phyloP scores from a whole-genome alignment of 306 rosid genomes.

The barrel medic (Medicago truncatula) region DNA sequence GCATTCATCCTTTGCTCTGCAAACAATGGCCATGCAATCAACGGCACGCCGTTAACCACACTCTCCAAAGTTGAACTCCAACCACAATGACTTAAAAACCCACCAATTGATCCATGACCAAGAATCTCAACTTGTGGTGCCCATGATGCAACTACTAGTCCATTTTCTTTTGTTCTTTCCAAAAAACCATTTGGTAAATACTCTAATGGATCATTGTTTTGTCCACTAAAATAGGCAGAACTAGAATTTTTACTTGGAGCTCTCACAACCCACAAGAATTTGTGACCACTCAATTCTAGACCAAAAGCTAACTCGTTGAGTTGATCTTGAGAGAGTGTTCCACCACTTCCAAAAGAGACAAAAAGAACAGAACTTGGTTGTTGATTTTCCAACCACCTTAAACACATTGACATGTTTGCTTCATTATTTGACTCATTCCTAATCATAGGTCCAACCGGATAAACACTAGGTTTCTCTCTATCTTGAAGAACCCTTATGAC shows the following conservation, averaged over 20 bases:
- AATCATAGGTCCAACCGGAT: slow-evolving; percentile 45
- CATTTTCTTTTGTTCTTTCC: slow-evolving; percentile 34
- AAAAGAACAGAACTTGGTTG: slow-evolving; percentile 35
- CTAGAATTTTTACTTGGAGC: neutral
- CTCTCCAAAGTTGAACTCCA: slow-evolving; percentile 43
- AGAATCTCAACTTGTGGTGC: slow-evolving; percentile 43
- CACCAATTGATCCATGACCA: slow-evolving; percentile 33
- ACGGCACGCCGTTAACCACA: slow-evolving; percentile 16
- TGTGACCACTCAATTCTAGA: slow-evolving; percentile 44
- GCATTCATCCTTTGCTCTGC: slow-evolving; percentile 44
- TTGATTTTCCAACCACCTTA: slow-evolving; percentile 39
- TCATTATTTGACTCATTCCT: neutral
- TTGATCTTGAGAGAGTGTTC: slow-evolving; percentile 40
- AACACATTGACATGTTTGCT: neutral
- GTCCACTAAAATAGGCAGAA: slow-evolving; percentile 24
- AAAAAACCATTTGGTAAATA: slow-evolving; percentile 35
- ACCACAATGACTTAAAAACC: slow-evolving; percentile 44
- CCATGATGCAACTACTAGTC: slow-evolving; percentile 39
- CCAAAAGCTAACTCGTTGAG: slow-evolving; percentile 44
- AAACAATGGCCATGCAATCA: slow-evolving; percentile 43
- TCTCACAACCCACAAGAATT: slow-evolving; percentile 49
- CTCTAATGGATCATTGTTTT: slow-evolving; percentile 14
- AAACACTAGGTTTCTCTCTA: slow-evolving; percentile 5
- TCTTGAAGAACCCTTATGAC: slow-evolving; percentile 10
- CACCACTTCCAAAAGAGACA: slow-evolving; percentile 52